phyloP scores from a whole-genome alignment of 2,329 filamentous ascomycete genomes.

The Penicillium sp. region DNA sequence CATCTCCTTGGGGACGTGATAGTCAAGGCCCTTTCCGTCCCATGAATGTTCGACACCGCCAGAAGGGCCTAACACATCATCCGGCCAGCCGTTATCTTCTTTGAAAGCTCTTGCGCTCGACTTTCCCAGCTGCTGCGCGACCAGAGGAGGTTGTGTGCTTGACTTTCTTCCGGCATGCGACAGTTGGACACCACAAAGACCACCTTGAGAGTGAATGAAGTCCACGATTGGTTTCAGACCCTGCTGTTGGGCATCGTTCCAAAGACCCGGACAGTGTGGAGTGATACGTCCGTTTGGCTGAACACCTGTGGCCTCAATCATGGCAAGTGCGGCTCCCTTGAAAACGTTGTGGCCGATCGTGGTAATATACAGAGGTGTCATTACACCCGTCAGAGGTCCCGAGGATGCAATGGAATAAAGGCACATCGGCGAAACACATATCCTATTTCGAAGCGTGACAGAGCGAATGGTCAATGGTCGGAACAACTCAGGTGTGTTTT shows the following conservation, averaged over 20 bases:
- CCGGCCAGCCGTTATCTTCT: conserved; percentile 55
- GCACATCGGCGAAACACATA: conserved; percentile 61
- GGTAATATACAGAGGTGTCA: conserved; percentile 76
- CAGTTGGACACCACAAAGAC: conserved; percentile 76
- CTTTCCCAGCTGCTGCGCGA: conserved; percentile 25
- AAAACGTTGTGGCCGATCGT: conserved; percentile 78
- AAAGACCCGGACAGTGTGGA: conserved; percentile 62
- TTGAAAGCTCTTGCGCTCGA: conserved; percentile 44
- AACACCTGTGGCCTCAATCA: conserved; percentile 78
- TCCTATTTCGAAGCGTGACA: conserved; percentile 63
- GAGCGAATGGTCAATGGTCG: conserved; percentile 57
- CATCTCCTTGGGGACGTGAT: conserved; percentile 66
- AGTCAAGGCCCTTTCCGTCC: conserved; percentile 61
- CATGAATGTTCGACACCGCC: conserved; percentile 54
- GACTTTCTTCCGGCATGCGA: conserved; percentile 75
- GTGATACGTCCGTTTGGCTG: conserved; percentile 76
- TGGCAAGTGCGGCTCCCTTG: conserved; percentile 71
- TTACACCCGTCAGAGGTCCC: conserved; percentile 56
- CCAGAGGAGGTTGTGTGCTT: conserved; percentile 55
- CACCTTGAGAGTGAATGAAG: conserved; percentile 74
- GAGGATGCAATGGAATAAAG: conserved; percentile 68
- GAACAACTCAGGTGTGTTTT: conserved; percentile 51
- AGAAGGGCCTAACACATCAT: conserved; percentile 47
- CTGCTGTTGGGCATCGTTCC: conserved; percentile 64
- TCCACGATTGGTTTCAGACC: conserved; percentile 55